Percentiles rank a stretch among this genome's conserved stretches.
phyloP scores from a whole-genome alignment of 192 early-diverging fungal species.

The Backusella macrospora region DNA sequence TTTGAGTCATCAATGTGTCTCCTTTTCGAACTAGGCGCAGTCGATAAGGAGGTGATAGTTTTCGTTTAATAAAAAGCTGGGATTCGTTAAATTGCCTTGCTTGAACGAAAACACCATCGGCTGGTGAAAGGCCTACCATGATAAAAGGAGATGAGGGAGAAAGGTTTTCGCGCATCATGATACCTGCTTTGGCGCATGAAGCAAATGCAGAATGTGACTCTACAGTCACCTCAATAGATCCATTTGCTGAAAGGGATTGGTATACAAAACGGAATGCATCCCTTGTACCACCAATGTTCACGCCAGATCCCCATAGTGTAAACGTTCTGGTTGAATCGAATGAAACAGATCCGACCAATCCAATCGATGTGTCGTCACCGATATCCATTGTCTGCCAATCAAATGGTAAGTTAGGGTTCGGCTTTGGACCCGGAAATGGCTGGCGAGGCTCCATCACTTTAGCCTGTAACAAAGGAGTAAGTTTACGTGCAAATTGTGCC shows the following conservation, averaged over 20 bases:
- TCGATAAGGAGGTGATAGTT: constrained; percentile 27
- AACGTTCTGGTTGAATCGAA: constrained; percentile 34
- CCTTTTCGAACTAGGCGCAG: constrained; percentile 24
- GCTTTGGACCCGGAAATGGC: constrained; percentile 21
- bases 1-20: constrained; percentile 19
- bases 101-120: constrained; percentile 32
- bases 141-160: constrained; percentile 27
- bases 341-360: constrained; percentile 33
- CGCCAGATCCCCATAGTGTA: constrained; percentile 37
- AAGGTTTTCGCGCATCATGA: constrained; percentile 34
- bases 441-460: constrained; percentile 16
- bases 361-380: constrained; percentile 23
- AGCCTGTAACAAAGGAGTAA: constrained; percentile 31
- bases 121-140: constrained; percentile 30
- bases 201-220: constrained; percentile 39
- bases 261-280: constrained; percentile 39
- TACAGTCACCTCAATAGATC: constrained; percentile 18
- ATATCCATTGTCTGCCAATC: constrained; percentile 40
- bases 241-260: constrained; percentile 15
- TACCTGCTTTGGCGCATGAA: constrained; percentile 35
- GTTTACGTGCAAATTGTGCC: constrained; percentile 23
- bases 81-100: constrained; percentile 19
- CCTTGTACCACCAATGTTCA: neutral
- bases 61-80: constrained; percentile 13
- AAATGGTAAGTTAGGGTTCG: constrained; percentile 26